Evolutionary conservation across 176 grass and related monocot species (phyloP), one percentile per base, ranked within the genome.

Genomic region (Lolium multiflorum): DNA sequence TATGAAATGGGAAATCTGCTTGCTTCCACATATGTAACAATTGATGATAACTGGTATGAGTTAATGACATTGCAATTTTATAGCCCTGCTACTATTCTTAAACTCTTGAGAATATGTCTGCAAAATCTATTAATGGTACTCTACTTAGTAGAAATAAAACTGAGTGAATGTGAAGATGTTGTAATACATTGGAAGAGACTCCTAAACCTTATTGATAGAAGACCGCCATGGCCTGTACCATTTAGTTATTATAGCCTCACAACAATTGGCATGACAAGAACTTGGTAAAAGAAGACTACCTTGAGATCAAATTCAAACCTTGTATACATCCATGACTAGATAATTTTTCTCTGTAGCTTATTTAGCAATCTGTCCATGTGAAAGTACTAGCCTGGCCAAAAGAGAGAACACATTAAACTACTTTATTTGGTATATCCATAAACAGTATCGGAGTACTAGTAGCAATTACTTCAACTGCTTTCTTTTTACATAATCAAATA

Each of bases 101-200:
- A 18, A 16, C 63, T 85, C 70, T 77, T 4, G 26, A 54, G 46
- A 67, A 77, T 38, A 24, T n/a, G 52, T n/a, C 35, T 85, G 58
- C 20, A 46, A 37, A 46, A 20, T 85, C 28, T 76, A 68, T 26
- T n/a, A 74, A 50, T 66, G 44, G 43, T 81, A 50, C 43, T 81
- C 60, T 20, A 66, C 78, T 14, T 66, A 31, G 61, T 28, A 26
- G 39, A 47, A 62, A 63, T 47, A 22, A 22, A 77, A 28, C 12
- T 31, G 17, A 50, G 11, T 51, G 56, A n/a, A 84, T 74, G 6
- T 62, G 60, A 20, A 60, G 69, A 62, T 14, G 43, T 28, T 77
- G 26, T 25, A 41, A 77, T 58, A 39, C 43, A 54, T 70, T 39
- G 11, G 52, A 22, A 56, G 59, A 63, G 59, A 63, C 59, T 26